Base-by-base conservation (phyloP, 148 eudicot genomes). In the Euryodendron excelsum region DNA sequence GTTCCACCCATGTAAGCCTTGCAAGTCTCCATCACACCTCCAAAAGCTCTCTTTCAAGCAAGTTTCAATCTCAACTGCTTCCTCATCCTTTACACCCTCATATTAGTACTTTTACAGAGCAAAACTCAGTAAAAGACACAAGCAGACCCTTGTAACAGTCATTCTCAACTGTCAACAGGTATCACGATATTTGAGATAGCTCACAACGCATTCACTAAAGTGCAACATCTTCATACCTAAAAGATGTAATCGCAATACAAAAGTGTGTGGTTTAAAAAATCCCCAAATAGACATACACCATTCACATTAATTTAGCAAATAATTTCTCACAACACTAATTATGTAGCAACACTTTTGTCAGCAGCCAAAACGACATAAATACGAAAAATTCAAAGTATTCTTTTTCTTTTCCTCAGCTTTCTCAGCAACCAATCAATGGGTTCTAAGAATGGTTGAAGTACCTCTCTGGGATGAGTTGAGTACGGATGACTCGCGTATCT, bases 401-500 rank as follows among this genome's bases (percentile, higher is more conserved):
- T 5, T 64, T 45, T 52, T 39, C 27, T 39, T 37, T 11, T 52
- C 33, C 61, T 10, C 33, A 28, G 58, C 34, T 30, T 25, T 18
- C 39, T 72, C 28, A 25, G 50, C 50, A 37, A n/a, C 33, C 30
- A 36, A 55, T 12, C 33, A 23, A 21, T 12, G 7, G 20, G 15
- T 27, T 23, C 73, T 37, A 27, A 39, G 11, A 17, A 41, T 4
- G 1, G 44, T n/a, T 58, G 47, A 63, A 9, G 3, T 80, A 96
- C 99, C 97, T 96, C 98, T 71, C 91, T 86, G 41, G 99, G 99
- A 55, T 89, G 97, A 65, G 97, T 84, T 1, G 98, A 81, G 70
- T 96, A 96, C 1, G 99, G 97, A 78, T 93, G 98, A 76, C 90
- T 91, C 21, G 94, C 79, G 69, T 90, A 93, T 86, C 99, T 87